Evolutionary conservation across 2,329 filamentous ascomycete species (phyloP), one percentile per base, ranked within the genome.

Genomic region (Colletotrichum kahawae): DNA sequence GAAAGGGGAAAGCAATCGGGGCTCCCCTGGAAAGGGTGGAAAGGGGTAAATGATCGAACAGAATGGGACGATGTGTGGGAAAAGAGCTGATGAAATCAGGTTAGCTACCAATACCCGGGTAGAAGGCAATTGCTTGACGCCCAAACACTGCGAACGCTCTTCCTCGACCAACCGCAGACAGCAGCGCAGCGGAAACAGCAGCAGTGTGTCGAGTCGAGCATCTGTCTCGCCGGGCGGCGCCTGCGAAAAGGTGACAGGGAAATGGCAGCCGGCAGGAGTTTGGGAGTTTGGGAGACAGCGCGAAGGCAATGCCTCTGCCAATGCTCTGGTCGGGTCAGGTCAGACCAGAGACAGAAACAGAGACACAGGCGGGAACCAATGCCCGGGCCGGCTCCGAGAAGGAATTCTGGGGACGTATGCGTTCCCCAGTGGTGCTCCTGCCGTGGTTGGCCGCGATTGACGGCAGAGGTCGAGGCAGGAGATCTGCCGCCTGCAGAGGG

Each of bases 401-500:
- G 54, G 48, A 70, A 34, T 70, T 48, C 48, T 48, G 27, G 27
- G 67, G 59, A 70, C 60, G 31, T 38, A 68, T 60, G 51, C 68
- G 71, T 74, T 59, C 67, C 34, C 67, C 57, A 59, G 67, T 24
- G 29, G n/a, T 29, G 6, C 6, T 59, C 59, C 67, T 51, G 31
- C 60, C 51, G 38, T 62, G 67, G 51, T 38, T 74, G 60, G 62
- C 38, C 38, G 62, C 60, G 51, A 71, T 71, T 34, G 51, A 66
- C 71, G 60, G 68, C 67, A 66, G 60, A 65, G 21, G 62, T 67
- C 27, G 68, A 60, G 21, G 62, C 72, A 71, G 62, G 54, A 71
- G 60, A 67, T 67, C 68, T 71, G 72, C 68, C 72, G 68, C 64
- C 63, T 36, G 63, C 60, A 36, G 43, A 63, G 56, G 72, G 54